A percentile compares a stretch with the other conserved stretches of the same genome.
Evolutionary conservation across 176 grass and related monocot genomes (phyloP).

Genomic region (Miscanthus lutarioriparius): DNA sequence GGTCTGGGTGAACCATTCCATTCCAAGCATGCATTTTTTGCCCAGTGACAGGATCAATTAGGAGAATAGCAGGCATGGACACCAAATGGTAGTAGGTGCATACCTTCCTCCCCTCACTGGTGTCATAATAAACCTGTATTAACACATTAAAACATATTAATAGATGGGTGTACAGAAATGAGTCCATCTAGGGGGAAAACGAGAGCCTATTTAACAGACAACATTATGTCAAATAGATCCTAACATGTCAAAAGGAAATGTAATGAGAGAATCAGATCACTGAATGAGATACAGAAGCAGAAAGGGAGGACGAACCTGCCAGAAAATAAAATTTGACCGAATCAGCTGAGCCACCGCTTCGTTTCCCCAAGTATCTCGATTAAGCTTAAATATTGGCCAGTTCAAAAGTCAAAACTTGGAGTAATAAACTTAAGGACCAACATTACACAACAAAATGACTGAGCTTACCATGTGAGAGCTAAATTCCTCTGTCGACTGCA

Average conservation of each 20-base stretch:
- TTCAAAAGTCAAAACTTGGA: constrained; percentile 32
- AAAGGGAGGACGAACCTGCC: constrained; percentile 67
- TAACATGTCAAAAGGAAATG: background rate
- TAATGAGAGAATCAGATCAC: background rate
- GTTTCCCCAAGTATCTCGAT: constrained; percentile 96
- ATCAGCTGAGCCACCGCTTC: constrained; percentile 85
- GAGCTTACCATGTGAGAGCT: constrained; percentile 90
- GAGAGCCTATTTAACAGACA: background rate
- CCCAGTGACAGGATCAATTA: constrained; percentile 91
- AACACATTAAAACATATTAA: constrained; percentile 14
- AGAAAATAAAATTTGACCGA: constrained; percentile 95
- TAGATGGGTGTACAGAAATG: background rate
- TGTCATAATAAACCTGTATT: constrained; percentile 77
- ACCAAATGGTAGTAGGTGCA: constrained; percentile 91
- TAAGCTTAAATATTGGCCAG: constrained; percentile 57
- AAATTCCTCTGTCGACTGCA: constrained; percentile 89
- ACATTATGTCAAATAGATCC: background rate
- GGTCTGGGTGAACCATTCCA: constrained; percentile 91
- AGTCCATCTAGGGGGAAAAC: background rate
- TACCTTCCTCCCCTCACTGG: constrained; percentile 86
- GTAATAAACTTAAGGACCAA: constrained; percentile 13
- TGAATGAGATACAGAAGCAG: background rate
- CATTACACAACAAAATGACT: constrained; percentile 10
- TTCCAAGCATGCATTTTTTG: constrained; percentile 90
- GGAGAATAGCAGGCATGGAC: constrained; percentile 73